These are phyloP conservation scores for Ophiostoma tasmaniense DNA, from an alignment of 2,329 filamentous ascomycete genomes.

Conservation along the genomic window DNA sequence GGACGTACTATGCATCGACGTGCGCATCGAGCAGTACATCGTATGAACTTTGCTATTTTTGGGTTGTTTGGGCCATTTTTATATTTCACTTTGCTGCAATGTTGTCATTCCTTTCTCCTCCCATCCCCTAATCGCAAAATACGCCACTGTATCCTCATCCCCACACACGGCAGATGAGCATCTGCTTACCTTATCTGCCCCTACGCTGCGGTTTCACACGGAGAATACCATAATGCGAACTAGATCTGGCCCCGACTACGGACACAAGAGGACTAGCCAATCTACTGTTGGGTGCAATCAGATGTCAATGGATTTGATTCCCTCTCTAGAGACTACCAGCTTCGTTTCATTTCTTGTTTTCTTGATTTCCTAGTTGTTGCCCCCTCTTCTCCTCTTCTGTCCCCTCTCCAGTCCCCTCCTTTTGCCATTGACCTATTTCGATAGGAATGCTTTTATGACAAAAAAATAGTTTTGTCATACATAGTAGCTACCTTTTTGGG, in stretches of 20 bases:
- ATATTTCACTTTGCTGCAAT: neutral
- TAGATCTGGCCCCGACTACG: neutral
- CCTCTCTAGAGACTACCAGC: neutral
- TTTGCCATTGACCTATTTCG: too few species aligned
- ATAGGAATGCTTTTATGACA: too few species aligned
- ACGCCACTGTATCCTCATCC: neutral
- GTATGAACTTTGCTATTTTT: too few species aligned
- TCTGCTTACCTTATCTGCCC: slow-evolving; percentile 1
- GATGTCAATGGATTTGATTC: neutral
- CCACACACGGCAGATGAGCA: slow-evolving; percentile 5
- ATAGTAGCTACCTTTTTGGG: neutral
- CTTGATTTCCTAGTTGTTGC: neutral
- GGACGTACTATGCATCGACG: neutral
- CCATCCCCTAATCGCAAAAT: neutral
- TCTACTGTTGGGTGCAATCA: neutral
- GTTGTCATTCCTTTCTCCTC: neutral
- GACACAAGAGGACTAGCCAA: neutral
- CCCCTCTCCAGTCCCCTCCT: neutral
- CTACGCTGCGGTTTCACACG: slow-evolving; percentile 4
- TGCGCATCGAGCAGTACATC: neutral
- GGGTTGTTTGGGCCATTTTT: neutral
- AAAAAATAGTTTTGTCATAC: neutral
- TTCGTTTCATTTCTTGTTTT: neutral
- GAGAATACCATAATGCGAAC: slow-evolving; percentile 6
- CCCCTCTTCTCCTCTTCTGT: neutral